A percentile compares a stretch with the other conserved stretches of the same genome.
Evolutionary conservation across 352 stramenopile species (phyloP).

Genomic region (Globisporangium emineosum): DNA sequence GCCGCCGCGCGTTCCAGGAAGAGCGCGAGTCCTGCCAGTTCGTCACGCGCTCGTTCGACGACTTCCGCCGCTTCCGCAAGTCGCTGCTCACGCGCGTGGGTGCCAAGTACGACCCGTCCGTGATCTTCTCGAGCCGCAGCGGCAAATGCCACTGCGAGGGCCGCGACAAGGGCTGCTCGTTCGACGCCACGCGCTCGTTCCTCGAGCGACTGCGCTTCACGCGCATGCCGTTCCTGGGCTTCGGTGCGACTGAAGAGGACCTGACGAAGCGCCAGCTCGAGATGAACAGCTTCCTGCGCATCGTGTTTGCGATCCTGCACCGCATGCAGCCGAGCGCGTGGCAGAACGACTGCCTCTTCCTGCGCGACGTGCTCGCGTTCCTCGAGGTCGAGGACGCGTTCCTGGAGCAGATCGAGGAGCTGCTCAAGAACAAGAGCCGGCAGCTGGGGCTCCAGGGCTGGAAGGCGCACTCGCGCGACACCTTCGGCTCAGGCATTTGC

Average conservation of each 20-base stretch:
- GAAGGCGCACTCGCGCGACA: constrained; percentile 71
- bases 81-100: constrained; percentile 66
- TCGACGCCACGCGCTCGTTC: constrained; percentile 69
- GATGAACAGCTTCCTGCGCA: constrained; percentile 83
- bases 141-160: constrained; percentile 61
- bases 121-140: constrained; percentile 30
- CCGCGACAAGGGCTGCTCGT: constrained; percentile 46
- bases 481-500: constrained; percentile 74
- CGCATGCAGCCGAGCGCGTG: constrained; percentile 65
- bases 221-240: constrained; percentile 65
- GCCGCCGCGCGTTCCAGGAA: constrained; percentile 49
- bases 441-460: constrained; percentile 75
- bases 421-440: constrained; percentile 57
- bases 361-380: constrained; percentile 79
- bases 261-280: constrained; percentile 63
- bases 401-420: constrained; percentile 64
- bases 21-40: constrained; percentile 68
- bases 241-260: constrained; percentile 43
- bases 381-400: constrained; percentile 76
- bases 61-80: constrained; percentile 74
- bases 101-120: constrained; percentile 34
- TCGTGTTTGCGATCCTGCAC: constrained; percentile 80
- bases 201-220: constrained; percentile 75
- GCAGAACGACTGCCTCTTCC: constrained; percentile 70
- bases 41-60: constrained; percentile 71